Percentiles rank a stretch among this genome's conserved stretches.
Conservation (phyloP, 257 asterid genomes). For the Penstemon davidsonii region DNA sequence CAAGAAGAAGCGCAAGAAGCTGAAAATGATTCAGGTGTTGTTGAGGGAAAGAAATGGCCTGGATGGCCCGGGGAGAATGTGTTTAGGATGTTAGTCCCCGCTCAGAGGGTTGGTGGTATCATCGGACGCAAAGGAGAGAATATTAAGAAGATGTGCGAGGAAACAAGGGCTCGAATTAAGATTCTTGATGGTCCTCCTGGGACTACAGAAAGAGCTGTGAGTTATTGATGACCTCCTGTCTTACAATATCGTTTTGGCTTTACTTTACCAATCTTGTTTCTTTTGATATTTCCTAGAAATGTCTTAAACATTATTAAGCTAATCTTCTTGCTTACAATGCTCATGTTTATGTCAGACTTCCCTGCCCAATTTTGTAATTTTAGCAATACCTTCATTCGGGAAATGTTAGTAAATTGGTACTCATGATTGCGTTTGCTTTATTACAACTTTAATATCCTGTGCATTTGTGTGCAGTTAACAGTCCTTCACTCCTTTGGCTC, state of each 20-base stretch:
- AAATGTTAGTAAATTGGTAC: neutral
- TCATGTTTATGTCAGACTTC: neutral
- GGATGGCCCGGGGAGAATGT: constrained; percentile 90
- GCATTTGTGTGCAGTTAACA: neutral
- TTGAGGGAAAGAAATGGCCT: constrained; percentile 75
- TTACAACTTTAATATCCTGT: neutral
- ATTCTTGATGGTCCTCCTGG: constrained; percentile 77
- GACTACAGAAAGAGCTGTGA: constrained; percentile 69
- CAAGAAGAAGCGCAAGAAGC: constrained; percentile 39
- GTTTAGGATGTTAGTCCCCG: constrained; percentile 68
- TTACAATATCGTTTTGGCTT: neutral
- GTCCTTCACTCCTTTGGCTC: neutral
- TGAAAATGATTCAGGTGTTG: constrained; percentile 37
- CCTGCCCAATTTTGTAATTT: constrained; percentile 7
- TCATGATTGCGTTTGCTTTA: constrained; percentile 1
- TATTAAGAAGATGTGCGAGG: constrained; percentile 66
- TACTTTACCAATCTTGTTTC: neutral
- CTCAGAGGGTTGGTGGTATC: constrained; percentile 70
- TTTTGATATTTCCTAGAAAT: neutral
- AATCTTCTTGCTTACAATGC: neutral
- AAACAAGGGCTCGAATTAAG: constrained; percentile 74
- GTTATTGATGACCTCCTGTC: constrained; percentile 28
- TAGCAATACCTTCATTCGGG: neutral
- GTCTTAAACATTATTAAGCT: neutral
- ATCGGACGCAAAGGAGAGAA: constrained; percentile 80